phyloP scores from a whole-genome alignment of 495 filamentous ascomycete genomes.

The Neurospora terricola region DNA sequence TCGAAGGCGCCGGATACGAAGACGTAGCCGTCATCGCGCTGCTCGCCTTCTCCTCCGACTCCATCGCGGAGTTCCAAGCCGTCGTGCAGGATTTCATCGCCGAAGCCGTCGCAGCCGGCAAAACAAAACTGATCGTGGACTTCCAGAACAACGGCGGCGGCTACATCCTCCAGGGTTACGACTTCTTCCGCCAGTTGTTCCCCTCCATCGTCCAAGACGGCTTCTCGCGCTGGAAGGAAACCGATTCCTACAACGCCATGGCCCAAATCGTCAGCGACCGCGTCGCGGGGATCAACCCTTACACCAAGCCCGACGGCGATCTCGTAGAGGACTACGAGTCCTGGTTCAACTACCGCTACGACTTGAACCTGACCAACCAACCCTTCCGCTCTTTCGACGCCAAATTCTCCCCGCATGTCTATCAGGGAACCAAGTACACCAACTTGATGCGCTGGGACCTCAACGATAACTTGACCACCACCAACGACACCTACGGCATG shows the following conservation, averaged over 20 bases:
- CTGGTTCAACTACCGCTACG: slow-evolving; percentile 30
- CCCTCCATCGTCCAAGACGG: slow-evolving; percentile 14
- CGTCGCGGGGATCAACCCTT: slow-evolving; percentile 20
- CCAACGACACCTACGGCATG: slow-evolving; percentile 27
- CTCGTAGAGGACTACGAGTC: slow-evolving; percentile 21
- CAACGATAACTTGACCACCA: slow-evolving; percentile 26
- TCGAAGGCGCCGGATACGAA: slow-evolving; percentile 29
- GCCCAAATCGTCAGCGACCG: slow-evolving; percentile 21
- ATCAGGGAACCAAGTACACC: slow-evolving; percentile 25
- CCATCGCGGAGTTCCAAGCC: slow-evolving; percentile 26
- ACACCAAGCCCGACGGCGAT: slow-evolving; percentile 11
- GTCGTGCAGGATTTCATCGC: slow-evolving; percentile 30
- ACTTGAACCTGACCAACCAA: slow-evolving; percentile 22
- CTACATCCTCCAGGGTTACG: slow-evolving; percentile 33
- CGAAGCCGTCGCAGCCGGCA: slow-evolving; percentile 25
- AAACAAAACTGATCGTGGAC: slow-evolving; percentile 45
- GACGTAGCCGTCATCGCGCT: slow-evolving; percentile 28
- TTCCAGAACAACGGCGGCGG: slow-evolving; percentile 45
- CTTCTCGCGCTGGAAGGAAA: slow-evolving; percentile 17
- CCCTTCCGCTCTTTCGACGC: slow-evolving; percentile 26
- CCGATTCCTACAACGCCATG: slow-evolving; percentile 21
- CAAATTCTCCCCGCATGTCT: slow-evolving; percentile 26
- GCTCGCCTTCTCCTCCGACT: slow-evolving; percentile 9
- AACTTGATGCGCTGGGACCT: slow-evolving; percentile 31
- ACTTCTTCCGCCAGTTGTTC: slow-evolving; percentile 28